These are phyloP conservation scores for Plantago elongata DNA, from an alignment of 257 asterid genomes.

Conservation along the genomic window DNA sequence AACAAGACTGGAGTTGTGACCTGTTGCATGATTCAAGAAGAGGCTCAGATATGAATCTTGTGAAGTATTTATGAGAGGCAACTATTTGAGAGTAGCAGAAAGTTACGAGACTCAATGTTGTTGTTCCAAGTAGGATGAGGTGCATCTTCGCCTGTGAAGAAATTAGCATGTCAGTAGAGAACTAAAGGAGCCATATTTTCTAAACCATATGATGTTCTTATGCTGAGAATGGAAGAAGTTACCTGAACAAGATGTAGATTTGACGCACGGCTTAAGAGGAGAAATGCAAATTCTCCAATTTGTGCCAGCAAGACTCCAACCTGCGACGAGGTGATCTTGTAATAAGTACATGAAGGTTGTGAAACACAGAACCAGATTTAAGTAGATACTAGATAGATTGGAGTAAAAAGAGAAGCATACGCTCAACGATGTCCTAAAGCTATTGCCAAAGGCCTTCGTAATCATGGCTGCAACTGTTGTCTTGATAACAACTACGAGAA, in stretches of 20 bases:
- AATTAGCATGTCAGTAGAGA: not conserved
- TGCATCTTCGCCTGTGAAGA: constrained; percentile 69
- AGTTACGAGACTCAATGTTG: constrained; percentile 71
- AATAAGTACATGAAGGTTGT: constrained; percentile 2
- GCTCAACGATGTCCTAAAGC: constrained; percentile 79
- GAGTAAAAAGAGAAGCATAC: constrained; percentile 31
- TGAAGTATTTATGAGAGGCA: no score
- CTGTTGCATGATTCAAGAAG: constrained; percentile 30
- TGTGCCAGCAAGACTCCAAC: constrained; percentile 99
- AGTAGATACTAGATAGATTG: not conserved
- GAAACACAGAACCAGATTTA: not conserved
- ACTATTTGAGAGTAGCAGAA: not conserved
- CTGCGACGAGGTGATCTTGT: constrained; percentile 14
- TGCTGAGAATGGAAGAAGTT: constrained; percentile 9
- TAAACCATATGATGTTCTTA: not conserved
- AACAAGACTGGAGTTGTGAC: constrained; percentile 93
- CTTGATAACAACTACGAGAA: constrained; percentile 75
- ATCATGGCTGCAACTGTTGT: constrained; percentile 72
- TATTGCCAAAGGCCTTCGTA: constrained; percentile 95
- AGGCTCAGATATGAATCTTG: not conserved
- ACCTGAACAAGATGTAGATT: constrained; percentile 99
- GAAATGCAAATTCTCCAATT: constrained; percentile 98
- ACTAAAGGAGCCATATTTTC: not conserved
- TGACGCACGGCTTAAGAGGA: constrained; percentile 95
- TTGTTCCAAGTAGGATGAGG: constrained; percentile 91